phyloP scores from a whole-genome alignment of 31 red algal genomes.

The Endocladia muricata region DNA sequence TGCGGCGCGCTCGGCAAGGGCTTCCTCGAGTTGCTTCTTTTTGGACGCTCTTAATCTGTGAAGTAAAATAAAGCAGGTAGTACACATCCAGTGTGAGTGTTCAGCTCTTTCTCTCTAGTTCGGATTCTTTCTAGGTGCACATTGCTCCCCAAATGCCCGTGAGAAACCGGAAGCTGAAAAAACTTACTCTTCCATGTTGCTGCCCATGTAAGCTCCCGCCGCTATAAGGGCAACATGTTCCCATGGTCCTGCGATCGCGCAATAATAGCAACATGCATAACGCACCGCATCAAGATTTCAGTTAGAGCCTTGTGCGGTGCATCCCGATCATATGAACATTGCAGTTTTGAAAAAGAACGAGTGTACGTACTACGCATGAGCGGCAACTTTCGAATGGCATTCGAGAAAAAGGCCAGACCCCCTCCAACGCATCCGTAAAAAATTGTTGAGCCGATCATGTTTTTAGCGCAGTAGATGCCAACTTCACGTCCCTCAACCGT shows the following conservation, averaged over 20 bases:
- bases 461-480: too few relatives aligned
- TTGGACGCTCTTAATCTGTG: slow-evolving; percentile 24
- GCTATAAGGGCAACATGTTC: slow-evolving; percentile 44
- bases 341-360: background rate
- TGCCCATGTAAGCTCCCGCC: slow-evolving; percentile 29
- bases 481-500: too few relatives aligned
- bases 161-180: too few relatives aligned
- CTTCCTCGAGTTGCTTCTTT: slow-evolving; percentile 21
- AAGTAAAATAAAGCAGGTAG: too few relatives aligned
- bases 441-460: background rate
- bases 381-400: slow-evolving; percentile 47
- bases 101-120: too few relatives aligned
- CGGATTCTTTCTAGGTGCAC: too few relatives aligned
- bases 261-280: too few relatives aligned
- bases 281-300: too few relatives aligned
- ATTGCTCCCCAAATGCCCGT: too few relatives aligned
- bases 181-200: slow-evolving; percentile 28
- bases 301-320: background rate
- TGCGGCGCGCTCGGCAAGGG: slow-evolving; percentile 26
- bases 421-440: slow-evolving; percentile 30
- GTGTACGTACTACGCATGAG: slow-evolving; percentile 59
- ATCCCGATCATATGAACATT: background rate
- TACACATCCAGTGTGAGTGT: too few relatives aligned
- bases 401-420: slow-evolving; percentile 31
- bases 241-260: slow-evolving; percentile 41